A percentile compares a stretch with the other conserved stretches of the same genome.
phyloP scores from a whole-genome alignment of 2,329 filamentous ascomycete genomes.

The Fusarium sp. region DNA sequence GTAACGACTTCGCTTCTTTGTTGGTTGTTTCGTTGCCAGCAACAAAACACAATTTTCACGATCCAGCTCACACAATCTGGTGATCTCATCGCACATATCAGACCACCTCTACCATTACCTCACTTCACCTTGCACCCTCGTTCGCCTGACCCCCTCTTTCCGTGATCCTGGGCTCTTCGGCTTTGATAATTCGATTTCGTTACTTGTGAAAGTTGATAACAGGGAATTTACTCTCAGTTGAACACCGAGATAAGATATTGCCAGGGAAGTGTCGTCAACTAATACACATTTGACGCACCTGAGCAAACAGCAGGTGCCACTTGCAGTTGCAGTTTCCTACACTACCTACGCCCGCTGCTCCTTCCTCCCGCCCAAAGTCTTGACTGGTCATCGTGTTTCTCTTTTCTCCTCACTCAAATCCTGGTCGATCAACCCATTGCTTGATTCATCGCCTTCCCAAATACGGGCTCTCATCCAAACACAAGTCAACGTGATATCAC shows the following conservation, averaged over 20 bases:
- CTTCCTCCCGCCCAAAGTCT: constrained; percentile 1
- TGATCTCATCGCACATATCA: constrained; percentile 46
- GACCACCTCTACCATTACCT: constrained; percentile 42
- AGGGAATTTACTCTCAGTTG: not conserved
- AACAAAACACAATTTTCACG: not conserved
- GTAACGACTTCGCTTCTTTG: not conserved
- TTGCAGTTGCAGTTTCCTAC: constrained; percentile 12
- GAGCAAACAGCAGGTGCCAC: constrained; percentile 28
- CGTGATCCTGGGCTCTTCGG: constrained; percentile 16
- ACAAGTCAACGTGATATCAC: constrained; percentile 39
- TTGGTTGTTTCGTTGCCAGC: not conserved
- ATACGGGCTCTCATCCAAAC: constrained; percentile 38
- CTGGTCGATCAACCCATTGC: not conserved
- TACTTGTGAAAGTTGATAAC: constrained; percentile 23
- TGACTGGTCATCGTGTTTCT: constrained; percentile 9
- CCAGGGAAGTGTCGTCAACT: constrained; percentile 12
- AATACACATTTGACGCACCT: constrained; percentile 9
- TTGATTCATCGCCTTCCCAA: constrained; percentile 4
- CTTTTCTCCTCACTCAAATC: constrained; percentile 22
- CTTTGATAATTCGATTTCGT: constrained; percentile 33
- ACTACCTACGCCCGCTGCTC: constrained; percentile 24
- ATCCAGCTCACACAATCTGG: constrained; percentile 20
- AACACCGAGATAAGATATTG: constrained; percentile 14
- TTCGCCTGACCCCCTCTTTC: constrained; percentile 23
- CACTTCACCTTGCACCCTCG: constrained; percentile 10